Percentiles rank a stretch among this genome's conserved stretches.
Conservation (phyloP, 1,284 basidiomycete species). For the Tilletia setariae region DNA sequence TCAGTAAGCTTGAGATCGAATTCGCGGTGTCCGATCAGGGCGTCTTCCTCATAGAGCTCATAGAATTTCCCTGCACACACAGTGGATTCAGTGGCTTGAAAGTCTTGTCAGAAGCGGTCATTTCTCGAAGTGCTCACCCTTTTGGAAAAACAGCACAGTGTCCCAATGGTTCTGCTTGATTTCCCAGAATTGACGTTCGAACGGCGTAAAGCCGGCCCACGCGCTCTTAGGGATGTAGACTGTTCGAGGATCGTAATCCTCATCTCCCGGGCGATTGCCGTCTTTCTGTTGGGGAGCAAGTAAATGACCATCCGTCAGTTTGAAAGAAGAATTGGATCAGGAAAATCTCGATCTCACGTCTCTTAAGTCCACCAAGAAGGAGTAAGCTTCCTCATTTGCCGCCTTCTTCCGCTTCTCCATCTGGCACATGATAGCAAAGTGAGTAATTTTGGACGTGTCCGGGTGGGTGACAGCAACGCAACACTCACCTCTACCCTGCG, state of each 20-base stretch:
- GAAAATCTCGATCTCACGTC: slow-evolving; percentile 62
- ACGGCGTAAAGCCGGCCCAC: slow-evolving; percentile 86
- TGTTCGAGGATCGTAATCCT: slow-evolving; percentile 89
- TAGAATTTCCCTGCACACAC: slow-evolving; percentile 49
- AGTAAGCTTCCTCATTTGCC: slow-evolving; percentile 73
- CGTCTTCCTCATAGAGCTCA: slow-evolving; percentile 54
- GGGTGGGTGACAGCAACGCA: not conserved
- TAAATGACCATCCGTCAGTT: slow-evolving; percentile 12
- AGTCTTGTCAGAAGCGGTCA: not conserved
- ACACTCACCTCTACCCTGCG: slow-evolving; percentile 58
- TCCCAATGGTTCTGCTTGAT: slow-evolving; percentile 52
- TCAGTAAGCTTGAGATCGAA: slow-evolving; percentile 65
- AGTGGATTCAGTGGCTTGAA: not conserved
- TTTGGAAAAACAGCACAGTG: slow-evolving; percentile 92
- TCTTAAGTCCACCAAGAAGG: slow-evolving; percentile 71
- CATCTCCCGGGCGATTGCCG: slow-evolving; percentile 70
- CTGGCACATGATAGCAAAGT: not conserved
- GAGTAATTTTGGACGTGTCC: not conserved
- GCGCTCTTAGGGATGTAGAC: slow-evolving; percentile 74
- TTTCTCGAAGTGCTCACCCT: slow-evolving; percentile 62
- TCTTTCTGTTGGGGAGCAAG: slow-evolving; percentile 62
- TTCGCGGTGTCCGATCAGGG: slow-evolving; percentile 54
- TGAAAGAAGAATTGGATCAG: not conserved
- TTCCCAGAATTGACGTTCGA: slow-evolving; percentile 67
- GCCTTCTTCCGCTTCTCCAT: slow-evolving; percentile 65